Evolutionary conservation across 768 basidiomycete species (phyloP).

Genomic region (Xerocomellus amylosporus): DNA sequence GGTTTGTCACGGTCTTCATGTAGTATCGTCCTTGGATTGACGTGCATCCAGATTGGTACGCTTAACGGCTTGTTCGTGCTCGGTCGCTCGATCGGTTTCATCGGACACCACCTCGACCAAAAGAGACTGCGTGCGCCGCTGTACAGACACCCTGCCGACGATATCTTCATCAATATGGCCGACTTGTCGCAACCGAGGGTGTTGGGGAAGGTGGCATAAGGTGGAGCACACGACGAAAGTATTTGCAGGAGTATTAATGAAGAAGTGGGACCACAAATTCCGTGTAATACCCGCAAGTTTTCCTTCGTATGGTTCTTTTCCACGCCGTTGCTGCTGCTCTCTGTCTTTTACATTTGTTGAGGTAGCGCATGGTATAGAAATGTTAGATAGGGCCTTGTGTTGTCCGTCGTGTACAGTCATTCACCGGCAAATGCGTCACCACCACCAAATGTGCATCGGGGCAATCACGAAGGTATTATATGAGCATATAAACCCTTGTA

Average conservation of each 20-base stretch:
- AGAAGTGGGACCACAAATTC: conserved; percentile 10
- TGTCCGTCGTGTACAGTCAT: too few relatives aligned
- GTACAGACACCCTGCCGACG: conserved; percentile 93
- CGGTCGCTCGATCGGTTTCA: conserved; percentile 96
- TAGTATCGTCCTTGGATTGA: not conserved
- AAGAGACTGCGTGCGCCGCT: conserved; percentile 89
- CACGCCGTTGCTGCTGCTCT: not conserved
- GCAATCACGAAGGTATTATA: too few relatives aligned
- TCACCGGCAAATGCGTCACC: too few relatives aligned
- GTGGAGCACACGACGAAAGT: not conserved
- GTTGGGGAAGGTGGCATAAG: conserved; percentile 43
- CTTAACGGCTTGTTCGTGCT: conserved; percentile 97
- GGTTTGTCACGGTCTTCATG: conserved; percentile 28
- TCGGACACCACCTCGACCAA: conserved; percentile 95
- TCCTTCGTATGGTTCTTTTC: not conserved
- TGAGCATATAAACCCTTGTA: too few relatives aligned
- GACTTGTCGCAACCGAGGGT: conserved; percentile 81
- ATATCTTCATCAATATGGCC: conserved; percentile 94
- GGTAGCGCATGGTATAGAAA: not conserved
- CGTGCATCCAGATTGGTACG: conserved; percentile 61
- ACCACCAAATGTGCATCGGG: too few relatives aligned
- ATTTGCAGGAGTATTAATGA: not conserved
- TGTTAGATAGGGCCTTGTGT: not conserved
- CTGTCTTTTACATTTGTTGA: not conserved
- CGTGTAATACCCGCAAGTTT: conserved; percentile 19